Percentiles rank a stretch among this genome's conserved stretches.
These are phyloP conservation scores for Xanthoconium separans DNA, from an alignment of 1,284 basidiomycete species.

Conservation along the genomic window DNA sequence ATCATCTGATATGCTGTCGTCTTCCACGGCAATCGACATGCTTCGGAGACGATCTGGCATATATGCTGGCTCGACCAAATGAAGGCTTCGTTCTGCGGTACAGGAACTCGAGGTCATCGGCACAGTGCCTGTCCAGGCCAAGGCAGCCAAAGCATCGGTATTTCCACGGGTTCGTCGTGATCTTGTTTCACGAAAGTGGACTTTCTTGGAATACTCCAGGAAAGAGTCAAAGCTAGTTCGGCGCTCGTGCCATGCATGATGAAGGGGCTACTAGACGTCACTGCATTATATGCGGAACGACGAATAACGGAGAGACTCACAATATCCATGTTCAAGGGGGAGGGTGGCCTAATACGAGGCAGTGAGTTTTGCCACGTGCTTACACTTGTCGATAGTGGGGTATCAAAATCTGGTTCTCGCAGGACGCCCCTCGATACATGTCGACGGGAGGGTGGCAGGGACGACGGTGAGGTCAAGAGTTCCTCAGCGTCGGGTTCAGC, in stretches of 20 bases:
- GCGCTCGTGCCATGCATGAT: slow-evolving; percentile 32
- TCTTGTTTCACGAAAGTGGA: background rate
- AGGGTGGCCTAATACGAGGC: slow-evolving; percentile 25
- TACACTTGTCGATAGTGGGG: background rate
- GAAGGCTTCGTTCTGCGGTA: background rate
- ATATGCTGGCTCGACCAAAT: background rate
- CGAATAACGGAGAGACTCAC: slow-evolving; percentile 14
- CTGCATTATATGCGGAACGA: background rate
- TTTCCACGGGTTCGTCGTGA: slow-evolving; percentile 12
- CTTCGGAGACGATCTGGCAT: slow-evolving; percentile 7
- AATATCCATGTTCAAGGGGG: slow-evolving; percentile 28
- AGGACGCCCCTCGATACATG: background rate
- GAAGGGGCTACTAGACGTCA: slow-evolving; percentile 28
- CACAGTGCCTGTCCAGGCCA: slow-evolving; percentile 29
- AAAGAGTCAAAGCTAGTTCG: slow-evolving; percentile 18
- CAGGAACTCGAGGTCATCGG: background rate
- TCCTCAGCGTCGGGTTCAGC: slow-evolving; percentile 5
- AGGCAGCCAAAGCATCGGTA: slow-evolving; percentile 31
- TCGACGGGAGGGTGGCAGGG: slow-evolving; percentile 1
- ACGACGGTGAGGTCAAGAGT: background rate
- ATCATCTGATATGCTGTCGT: slow-evolving; percentile 49
- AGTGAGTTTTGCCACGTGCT: slow-evolving; percentile 11
- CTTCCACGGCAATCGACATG: slow-evolving; percentile 45
- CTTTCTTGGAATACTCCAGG: background rate
- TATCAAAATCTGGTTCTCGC: slow-evolving; percentile 7